These are phyloP conservation scores for Pythium diclinum DNA, from an alignment of 352 stramenopile species.

Conservation along the genomic window DNA sequence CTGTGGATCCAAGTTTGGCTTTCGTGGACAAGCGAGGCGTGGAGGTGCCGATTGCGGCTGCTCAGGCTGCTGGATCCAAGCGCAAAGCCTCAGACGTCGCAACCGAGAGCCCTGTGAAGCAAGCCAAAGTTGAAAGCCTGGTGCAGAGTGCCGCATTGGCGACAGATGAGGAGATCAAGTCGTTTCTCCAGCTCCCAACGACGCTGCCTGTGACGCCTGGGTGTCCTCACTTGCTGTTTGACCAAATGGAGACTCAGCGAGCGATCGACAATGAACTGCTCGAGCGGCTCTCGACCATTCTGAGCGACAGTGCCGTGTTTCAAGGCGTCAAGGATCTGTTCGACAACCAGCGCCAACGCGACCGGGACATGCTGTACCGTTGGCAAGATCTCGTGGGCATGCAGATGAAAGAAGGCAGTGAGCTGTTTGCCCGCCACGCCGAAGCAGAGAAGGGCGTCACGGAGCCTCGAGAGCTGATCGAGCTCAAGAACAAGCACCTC, in stretches of 20 bases:
- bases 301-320: slow-evolving; percentile 67
- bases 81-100: slow-evolving; percentile 7
- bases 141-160: not conserved
- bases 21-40: slow-evolving; percentile 53
- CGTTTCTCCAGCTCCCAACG: slow-evolving; percentile 51
- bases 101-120: slow-evolving; percentile 4
- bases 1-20: slow-evolving; percentile 47
- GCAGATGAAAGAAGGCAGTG: slow-evolving; percentile 82
- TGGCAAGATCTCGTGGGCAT: slow-evolving; percentile 78
- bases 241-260: slow-evolving; percentile 35
- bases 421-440: slow-evolving; percentile 59
- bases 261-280: slow-evolving; percentile 45
- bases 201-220: slow-evolving; percentile 51
- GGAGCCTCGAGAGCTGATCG: slow-evolving; percentile 48
- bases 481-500: slow-evolving; percentile 58
- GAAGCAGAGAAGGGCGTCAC: slow-evolving; percentile 42
- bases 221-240: slow-evolving; percentile 69
- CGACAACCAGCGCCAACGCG: slow-evolving; percentile 55
- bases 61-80: slow-evolving; percentile 21
- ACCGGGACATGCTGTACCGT: slow-evolving; percentile 69
- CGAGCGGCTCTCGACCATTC: slow-evolving; percentile 54
- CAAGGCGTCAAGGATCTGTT: slow-evolving; percentile 57
- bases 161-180: slow-evolving; percentile 22
- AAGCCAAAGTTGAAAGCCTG: slow-evolving; percentile 13
- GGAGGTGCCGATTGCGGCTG: not conserved